These are phyloP conservation scores for Comarum palustre DNA, from an alignment of 306 rosid genomes.

Conservation along the genomic window DNA sequence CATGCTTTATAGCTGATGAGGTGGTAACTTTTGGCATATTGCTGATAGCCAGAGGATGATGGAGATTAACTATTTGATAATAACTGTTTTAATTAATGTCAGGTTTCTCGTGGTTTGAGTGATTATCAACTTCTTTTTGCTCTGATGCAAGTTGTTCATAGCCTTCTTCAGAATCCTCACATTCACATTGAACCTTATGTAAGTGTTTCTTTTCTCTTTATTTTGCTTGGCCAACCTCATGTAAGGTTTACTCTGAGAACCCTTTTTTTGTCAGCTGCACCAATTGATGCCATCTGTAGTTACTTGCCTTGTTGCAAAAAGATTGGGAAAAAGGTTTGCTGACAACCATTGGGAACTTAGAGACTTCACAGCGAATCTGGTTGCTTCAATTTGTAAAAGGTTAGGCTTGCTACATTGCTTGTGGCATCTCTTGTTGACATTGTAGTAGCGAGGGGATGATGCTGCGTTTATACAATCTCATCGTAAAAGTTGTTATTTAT, in stretches of 20 bases:
- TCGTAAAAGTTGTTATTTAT: constrained; percentile 4
- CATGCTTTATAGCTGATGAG: constrained; percentile 85
- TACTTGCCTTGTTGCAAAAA: constrained; percentile 81
- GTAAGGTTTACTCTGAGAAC: constrained; percentile 17
- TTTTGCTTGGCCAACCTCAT: neutral
- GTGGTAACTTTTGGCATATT: constrained; percentile 37
- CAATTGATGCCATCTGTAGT: constrained; percentile 95
- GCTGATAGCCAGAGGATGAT: constrained; percentile 8
- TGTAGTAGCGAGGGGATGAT: constrained; percentile 2
- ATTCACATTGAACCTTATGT: constrained; percentile 89
- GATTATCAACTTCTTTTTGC: constrained; percentile 62
- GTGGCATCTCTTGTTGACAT: constrained; percentile 11
- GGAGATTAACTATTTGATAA: neutral
- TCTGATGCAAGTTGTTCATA: constrained; percentile 79
- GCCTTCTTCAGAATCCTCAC: constrained; percentile 88
- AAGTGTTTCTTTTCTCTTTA: constrained; percentile 27
- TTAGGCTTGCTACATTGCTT: constrained; percentile 25
- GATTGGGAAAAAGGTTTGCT: constrained; percentile 73
- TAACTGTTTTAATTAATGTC: constrained; percentile 29
- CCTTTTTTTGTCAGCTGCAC: constrained; percentile 51
- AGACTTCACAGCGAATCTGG: constrained; percentile 74
- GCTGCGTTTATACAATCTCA: neutral
- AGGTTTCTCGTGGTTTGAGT: constrained; percentile 74
- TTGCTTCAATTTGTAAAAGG: constrained; percentile 86
- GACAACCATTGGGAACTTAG: constrained; percentile 88